phyloP scores from a whole-genome alignment of 2,329 filamentous ascomycete species.

The Lachnellula occidentalis region DNA sequence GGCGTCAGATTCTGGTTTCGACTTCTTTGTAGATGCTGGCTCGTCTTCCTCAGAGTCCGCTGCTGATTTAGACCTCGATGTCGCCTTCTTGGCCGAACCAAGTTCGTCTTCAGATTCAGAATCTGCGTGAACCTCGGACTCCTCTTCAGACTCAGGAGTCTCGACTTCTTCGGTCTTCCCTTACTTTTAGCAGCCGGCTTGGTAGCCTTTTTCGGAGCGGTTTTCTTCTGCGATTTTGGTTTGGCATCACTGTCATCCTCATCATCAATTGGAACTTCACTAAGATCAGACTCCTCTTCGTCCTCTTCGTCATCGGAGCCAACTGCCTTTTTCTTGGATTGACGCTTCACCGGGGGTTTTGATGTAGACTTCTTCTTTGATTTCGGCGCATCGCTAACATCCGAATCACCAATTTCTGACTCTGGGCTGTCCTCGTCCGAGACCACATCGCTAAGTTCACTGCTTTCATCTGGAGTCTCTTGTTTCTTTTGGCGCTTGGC shows the following conservation, averaged over 20 bases:
- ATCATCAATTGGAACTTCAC: conserved; percentile 10
- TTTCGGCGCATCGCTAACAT: conserved; percentile 16
- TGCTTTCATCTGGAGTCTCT: conserved; percentile 7
- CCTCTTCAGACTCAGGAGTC: neutral
- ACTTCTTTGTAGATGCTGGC: conserved; percentile 2
- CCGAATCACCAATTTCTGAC: conserved; percentile 15
- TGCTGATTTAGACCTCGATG: neutral
- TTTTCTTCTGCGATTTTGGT: conserved; percentile 20
- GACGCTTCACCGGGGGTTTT: conserved; percentile 23
- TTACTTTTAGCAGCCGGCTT: neutral
- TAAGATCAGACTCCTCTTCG: conserved; percentile 7
- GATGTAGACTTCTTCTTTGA: conserved; percentile 40
- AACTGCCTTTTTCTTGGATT: conserved; percentile 24
- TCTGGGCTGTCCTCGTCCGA: conserved; percentile 9
- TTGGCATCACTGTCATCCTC: conserved; percentile 13
- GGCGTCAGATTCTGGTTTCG: conserved; percentile 3
- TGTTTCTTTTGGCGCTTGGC: conserved; percentile 23
- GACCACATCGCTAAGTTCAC: conserved; percentile 12
- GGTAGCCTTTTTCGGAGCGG: conserved; percentile 12
- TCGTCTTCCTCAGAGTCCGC: conserved; percentile 5
- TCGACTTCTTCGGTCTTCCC: neutral
- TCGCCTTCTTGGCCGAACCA: neutral
- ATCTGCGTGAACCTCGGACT: neutral
- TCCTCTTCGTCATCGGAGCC: conserved; percentile 23
- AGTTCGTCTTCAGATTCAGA: conserved; percentile 3